Percentiles rank a stretch among this genome's conserved stretches.
Evolutionary conservation across 306 rosid species (phyloP).

Genomic region (Prunus mira): DNA sequence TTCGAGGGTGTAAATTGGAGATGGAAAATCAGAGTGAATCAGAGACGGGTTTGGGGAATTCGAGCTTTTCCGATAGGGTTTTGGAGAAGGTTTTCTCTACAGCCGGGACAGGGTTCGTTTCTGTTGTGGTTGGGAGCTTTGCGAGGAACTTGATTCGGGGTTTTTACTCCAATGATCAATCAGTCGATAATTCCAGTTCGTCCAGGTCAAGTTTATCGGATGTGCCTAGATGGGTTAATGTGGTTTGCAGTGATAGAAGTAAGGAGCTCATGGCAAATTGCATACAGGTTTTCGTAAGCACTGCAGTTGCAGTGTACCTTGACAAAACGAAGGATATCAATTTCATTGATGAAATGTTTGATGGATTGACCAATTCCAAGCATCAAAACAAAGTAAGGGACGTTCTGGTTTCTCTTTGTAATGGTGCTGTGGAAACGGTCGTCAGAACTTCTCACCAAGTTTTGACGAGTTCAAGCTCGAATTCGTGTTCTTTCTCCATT

Average conservation of each 20-base stretch:
- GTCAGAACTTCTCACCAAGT: slow-evolving; percentile 84
- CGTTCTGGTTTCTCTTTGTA: slow-evolving; percentile 62
- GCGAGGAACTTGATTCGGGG: slow-evolving; percentile 83
- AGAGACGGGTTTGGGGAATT: slow-evolving; percentile 18
- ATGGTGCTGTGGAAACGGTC: slow-evolving; percentile 83
- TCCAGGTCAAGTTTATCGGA: slow-evolving; percentile 32
- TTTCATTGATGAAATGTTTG: slow-evolving; percentile 61
- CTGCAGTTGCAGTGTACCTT: slow-evolving; percentile 78
- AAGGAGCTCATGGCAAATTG: slow-evolving; percentile 53
- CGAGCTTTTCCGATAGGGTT: slow-evolving; percentile 39
- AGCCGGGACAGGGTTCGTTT: slow-evolving; percentile 79
- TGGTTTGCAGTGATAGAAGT: slow-evolving; percentile 47
- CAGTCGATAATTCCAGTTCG: not conserved
- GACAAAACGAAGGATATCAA: slow-evolving; percentile 84
- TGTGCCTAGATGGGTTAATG: slow-evolving; percentile 50
- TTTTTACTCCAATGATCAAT: slow-evolving; percentile 30
- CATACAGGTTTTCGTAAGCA: slow-evolving; percentile 70
- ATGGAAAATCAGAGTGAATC: slow-evolving; percentile 8
- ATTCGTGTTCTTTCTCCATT: slow-evolving; percentile 20
- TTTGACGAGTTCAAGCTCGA: slow-evolving; percentile 37
- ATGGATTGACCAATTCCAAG: slow-evolving; percentile 75
- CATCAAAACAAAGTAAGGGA: slow-evolving; percentile 62
- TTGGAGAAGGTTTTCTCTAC: slow-evolving; percentile 59
- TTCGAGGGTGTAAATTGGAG: slow-evolving; percentile 43
- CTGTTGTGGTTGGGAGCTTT: slow-evolving; percentile 92